phyloP scores from a whole-genome alignment of 2,329 filamentous ascomycete genomes.

The Pseudocercospora fuligena region DNA sequence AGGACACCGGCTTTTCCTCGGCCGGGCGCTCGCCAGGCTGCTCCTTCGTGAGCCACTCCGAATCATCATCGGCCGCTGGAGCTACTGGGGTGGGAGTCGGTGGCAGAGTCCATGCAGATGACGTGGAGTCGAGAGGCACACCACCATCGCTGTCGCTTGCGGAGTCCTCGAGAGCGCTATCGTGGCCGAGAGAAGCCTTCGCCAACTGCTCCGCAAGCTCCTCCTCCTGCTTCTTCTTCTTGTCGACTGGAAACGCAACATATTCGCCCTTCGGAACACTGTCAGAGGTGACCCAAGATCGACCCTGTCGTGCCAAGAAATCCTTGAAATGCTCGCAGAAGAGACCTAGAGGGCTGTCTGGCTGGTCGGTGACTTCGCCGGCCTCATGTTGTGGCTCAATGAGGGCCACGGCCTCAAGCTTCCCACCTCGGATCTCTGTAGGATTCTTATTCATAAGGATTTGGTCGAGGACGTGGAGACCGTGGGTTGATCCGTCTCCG shows the following conservation, averaged over 20 bases:
- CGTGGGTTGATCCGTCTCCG: constrained; percentile 64
- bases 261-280: constrained; percentile 17
- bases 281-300: constrained; percentile 30
- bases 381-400: constrained; percentile 28
- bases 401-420: constrained; percentile 30
- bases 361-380: not conserved
- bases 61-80: not conserved
- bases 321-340: constrained; percentile 11
- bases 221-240: constrained; percentile 1
- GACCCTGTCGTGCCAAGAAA: constrained; percentile 24
- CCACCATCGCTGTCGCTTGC: not conserved
- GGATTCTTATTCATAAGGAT: constrained; percentile 9
- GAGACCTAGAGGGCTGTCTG: constrained; percentile 14
- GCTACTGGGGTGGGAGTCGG: not conserved
- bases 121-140: not conserved
- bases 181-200: not conserved
- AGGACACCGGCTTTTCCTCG: constrained; percentile 16
- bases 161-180: not conserved
- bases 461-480: constrained; percentile 30
- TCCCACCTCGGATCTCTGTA: constrained; percentile 4
- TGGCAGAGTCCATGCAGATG: not conserved
- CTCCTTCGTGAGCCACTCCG: constrained; percentile 3
- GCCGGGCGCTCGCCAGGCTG: not conserved
- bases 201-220: not conserved
- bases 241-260: constrained; percentile 14